Percentiles rank a stretch among this genome's conserved stretches.
Conservation (phyloP, 208 protist genomes). For the Endotrypanum monterogeii region DNA sequence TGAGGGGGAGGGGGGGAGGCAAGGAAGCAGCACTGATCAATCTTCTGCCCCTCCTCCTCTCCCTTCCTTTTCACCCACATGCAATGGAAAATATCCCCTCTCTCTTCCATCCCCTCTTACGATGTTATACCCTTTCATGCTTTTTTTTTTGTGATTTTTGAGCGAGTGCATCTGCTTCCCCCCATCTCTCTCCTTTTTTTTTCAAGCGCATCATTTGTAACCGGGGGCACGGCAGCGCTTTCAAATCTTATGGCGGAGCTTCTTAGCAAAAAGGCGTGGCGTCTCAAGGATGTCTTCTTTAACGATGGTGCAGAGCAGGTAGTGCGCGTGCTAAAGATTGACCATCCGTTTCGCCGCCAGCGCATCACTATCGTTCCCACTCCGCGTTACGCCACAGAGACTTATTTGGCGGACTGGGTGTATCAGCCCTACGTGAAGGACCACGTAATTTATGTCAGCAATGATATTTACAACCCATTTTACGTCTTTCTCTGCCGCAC, state of each 20-base stretch:
- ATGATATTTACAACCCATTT: conserved; percentile 85
- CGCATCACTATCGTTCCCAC: conserved; percentile 75
- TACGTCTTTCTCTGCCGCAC: conserved; percentile 75
- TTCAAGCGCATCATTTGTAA: background rate
- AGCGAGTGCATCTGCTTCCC: background rate
- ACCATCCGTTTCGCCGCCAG: conserved; percentile 77
- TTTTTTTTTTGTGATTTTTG: background rate
- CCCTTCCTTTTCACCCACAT: background rate
- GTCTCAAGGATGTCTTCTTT: conserved; percentile 74
- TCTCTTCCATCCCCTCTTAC: background rate
- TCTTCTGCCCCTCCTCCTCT: background rate
- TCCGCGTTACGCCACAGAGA: conserved; percentile 68
- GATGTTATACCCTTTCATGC: background rate
- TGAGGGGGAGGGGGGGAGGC: too few species aligned
- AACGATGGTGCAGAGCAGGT: conserved; percentile 52
- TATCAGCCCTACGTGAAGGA: conserved; percentile 91
- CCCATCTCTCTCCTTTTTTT: background rate
- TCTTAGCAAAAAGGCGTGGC: conserved; percentile 71
- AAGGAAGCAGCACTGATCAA: background rate
- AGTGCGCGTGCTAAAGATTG: conserved; percentile 76
- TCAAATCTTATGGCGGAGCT: conserved; percentile 34
- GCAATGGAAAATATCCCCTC: background rate
- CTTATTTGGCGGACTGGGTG: conserved; percentile 81
- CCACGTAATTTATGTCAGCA: conserved; percentile 83
- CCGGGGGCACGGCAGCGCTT: background rate